phyloP scores from a whole-genome alignment of 78 protist species.

The Monocercomonoides exilis region DNA sequence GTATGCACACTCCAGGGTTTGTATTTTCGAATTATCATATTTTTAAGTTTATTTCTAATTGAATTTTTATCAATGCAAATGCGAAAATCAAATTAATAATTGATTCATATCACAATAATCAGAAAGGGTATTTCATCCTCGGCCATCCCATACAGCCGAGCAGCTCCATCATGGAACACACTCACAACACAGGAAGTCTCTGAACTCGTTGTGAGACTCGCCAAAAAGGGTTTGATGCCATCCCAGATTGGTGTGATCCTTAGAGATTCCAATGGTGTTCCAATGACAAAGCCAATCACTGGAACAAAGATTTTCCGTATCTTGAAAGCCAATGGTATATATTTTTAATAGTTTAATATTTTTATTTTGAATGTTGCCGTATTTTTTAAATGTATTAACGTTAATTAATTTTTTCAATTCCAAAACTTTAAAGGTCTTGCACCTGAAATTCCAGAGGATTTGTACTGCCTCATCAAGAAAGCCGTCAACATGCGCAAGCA shows the following conservation, averaged over 20 bases:
- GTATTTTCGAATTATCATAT: not conserved
- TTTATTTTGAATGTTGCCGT: not conserved
- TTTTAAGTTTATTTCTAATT: not conserved
- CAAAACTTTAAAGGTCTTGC: constrained; percentile 80
- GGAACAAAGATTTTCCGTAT: constrained; percentile 96
- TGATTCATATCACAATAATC: no score
- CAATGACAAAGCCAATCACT: constrained; percentile 82
- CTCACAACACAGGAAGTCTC: constrained; percentile 63
- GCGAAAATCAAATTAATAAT: no score
- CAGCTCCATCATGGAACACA: constrained; percentile 93
- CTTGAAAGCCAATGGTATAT: constrained; percentile 82
- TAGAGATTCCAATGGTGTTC: constrained; percentile 93
- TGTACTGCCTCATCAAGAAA: constrained; percentile 95
- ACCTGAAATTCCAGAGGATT: constrained; percentile 98
- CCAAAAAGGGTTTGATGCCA: constrained; percentile 93
- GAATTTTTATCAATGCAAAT: not conserved
- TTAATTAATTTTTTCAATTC: no score
- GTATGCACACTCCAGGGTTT: not conserved
- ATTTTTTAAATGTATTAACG: no score
- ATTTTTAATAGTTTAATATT: not conserved
- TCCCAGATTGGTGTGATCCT: constrained; percentile 90
- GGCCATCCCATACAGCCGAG: constrained; percentile 87
- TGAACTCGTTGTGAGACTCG: constrained; percentile 69
- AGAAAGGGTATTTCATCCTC: constrained; percentile 89
- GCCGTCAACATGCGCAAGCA: constrained; percentile 98